Evolutionary conservation across 2,329 filamentous ascomycete genomes (phyloP), one percentile per base, ranked within the genome.

Genomic region (Alternaria sp.): DNA sequence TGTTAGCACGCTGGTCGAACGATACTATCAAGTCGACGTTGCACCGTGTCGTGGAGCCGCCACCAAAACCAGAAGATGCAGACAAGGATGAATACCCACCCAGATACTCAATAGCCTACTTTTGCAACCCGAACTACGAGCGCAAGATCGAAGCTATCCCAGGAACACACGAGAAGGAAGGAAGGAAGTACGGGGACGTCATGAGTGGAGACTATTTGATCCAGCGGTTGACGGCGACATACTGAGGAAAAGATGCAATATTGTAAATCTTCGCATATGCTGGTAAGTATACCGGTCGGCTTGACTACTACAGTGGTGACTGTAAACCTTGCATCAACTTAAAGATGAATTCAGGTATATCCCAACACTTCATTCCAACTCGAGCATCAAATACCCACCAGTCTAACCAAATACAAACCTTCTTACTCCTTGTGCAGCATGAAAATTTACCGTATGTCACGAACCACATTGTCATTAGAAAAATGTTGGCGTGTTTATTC

Each of bases 11-110:
- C 53, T 97, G 93, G 94, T 92, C 91, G 65, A 97, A 97, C 73
- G 92, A 96, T 72, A 91, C 87, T 5, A 96, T 97, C 80, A 93
- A 91, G 81, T 94, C 91, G 74, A 97, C 94, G 4, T 87, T 93
- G 61, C 94, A 97, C 78, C 88, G 93, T 11, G 94, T 97, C 1
- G 91, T 97, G 5, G 91, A 97, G 80, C 94, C 94, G 2, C 91
- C 92, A 0, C 70, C 75, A 5, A 76, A 75, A 39, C 63, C 69
- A 11, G 75, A 79, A 1, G 81, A 83, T 16, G 84, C 83, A 4
- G 82, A 81, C 16, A 81, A 80, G 7, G 77, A 76, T 3, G 84
- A 84, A 18, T 90, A 96, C 76, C 92, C 93, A 1, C 84, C 92
- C 6, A 67, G 82, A 28, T 97, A 97, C 74, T 94, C 91, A 70